These are phyloP conservation scores for Chaetothyriales sp. DNA, from an alignment of 2,329 filamentous ascomycete species.

Conservation along the genomic window DNA sequence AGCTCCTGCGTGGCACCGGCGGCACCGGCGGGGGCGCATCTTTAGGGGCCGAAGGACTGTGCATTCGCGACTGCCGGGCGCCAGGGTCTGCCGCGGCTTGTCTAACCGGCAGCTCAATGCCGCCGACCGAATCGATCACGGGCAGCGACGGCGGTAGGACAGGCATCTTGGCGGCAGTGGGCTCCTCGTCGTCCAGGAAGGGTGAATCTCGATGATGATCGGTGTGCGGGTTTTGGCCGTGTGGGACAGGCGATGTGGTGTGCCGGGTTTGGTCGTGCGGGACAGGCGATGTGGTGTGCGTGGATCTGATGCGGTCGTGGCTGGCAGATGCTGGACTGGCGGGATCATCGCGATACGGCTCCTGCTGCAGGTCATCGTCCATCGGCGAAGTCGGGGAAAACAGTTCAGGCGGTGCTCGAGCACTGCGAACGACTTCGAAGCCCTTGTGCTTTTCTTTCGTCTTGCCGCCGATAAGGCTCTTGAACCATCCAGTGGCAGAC, in stretches of 20 bases:
- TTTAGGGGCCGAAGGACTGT: conserved; percentile 13
- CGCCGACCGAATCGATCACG: conserved; percentile 44
- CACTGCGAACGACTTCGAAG: conserved; percentile 88
- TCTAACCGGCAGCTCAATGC: conserved; percentile 51
- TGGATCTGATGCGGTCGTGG: conserved; percentile 2
- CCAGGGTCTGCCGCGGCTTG: conserved; percentile 46
- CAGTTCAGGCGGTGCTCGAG: conserved; percentile 64
- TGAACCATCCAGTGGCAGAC: conserved; percentile 81
- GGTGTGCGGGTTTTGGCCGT: neutral
- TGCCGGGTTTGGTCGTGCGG: neutral
- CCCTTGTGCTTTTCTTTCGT: conserved; percentile 91
- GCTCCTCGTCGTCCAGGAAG: conserved; percentile 11
- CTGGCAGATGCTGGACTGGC: conserved; percentile 20
- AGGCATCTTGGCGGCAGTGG: conserved; percentile 23
- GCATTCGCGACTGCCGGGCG: conserved; percentile 15
- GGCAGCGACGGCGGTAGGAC: conserved; percentile 44
- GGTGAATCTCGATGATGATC: conserved; percentile 2
- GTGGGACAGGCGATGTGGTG: neutral
- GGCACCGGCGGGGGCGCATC: conserved; percentile 35
- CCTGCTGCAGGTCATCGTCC: conserved; percentile 45
- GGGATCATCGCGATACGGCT: conserved; percentile 47
- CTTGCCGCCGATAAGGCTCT: conserved; percentile 64
- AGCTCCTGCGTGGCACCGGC: conserved; percentile 59
- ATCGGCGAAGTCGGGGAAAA: conserved; percentile 24
- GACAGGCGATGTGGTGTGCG: neutral